A percentile compares a stretch with the other conserved stretches of the same genome.
phyloP scores from a whole-genome alignment of 2,329 filamentous ascomycete species.

The Aspergillus neotritici region DNA sequence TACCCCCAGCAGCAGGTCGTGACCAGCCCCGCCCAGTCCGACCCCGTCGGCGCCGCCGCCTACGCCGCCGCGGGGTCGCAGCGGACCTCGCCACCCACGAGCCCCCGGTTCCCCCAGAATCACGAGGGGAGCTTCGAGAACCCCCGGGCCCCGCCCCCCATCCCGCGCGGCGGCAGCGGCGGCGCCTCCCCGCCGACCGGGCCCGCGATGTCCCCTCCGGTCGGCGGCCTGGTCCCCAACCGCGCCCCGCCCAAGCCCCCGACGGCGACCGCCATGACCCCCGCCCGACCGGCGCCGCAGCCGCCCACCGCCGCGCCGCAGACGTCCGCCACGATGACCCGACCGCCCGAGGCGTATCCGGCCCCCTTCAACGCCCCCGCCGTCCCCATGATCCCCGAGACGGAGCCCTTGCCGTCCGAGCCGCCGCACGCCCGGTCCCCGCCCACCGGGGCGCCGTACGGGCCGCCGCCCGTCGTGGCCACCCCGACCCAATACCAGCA shows the following conservation, averaged over 20 bases:
- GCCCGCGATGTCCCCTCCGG: constrained; percentile 43
- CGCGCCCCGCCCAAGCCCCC: constrained; percentile 87
- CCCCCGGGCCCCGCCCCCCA: constrained; percentile 83
- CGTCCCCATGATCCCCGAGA: constrained; percentile 53
- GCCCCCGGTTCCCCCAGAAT: constrained; percentile 82
- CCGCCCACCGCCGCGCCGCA: constrained; percentile 39
- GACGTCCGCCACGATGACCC: constrained; percentile 37
- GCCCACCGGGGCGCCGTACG: constrained; percentile 50
- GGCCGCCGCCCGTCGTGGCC: constrained; percentile 32
- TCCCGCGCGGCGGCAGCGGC: constrained; percentile 51
- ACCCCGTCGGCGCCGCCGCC: constrained; percentile 35
- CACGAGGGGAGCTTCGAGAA: constrained; percentile 96
- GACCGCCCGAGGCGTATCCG: constrained; percentile 47
- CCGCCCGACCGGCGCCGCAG: constrained; percentile 41
- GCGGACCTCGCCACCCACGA: constrained; percentile 71
- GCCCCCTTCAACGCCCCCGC: constrained; percentile 42
- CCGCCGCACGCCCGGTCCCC: constrained; percentile 65
- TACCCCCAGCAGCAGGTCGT: constrained; percentile 50
- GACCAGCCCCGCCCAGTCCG: constrained; percentile 38
- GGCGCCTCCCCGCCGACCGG: constrained; percentile 34
- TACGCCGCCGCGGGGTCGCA: constrained; percentile 51
- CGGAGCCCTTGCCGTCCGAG: constrained; percentile 57
- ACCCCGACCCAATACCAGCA: constrained; percentile 49
- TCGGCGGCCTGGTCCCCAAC: constrained; percentile 63
- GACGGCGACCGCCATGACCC: constrained; percentile 35